phyloP scores from a whole-genome alignment of 345 rosid species.

The Euclidium syriacum region DNA sequence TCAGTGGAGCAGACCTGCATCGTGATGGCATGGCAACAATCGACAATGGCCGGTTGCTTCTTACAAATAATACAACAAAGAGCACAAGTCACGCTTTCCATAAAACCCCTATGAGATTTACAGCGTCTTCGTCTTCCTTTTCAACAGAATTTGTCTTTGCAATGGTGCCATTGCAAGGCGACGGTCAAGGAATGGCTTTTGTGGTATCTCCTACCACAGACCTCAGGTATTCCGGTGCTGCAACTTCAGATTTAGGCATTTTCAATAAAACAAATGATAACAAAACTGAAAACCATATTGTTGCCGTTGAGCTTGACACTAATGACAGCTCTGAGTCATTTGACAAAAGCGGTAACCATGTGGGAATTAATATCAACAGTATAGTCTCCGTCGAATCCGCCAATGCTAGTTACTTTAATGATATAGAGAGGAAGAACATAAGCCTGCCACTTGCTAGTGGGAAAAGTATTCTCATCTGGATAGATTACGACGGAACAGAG shows the following conservation, averaged over 20 bases:
- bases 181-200: conserved; percentile 45
- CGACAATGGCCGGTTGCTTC: conserved; percentile 23
- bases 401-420: conserved; percentile 31
- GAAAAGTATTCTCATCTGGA: conserved; percentile 35
- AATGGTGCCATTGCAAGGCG: conserved; percentile 13
- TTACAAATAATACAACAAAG: conserved; percentile 33
- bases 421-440: background rate
- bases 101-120: conserved; percentile 18
- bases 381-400: conserved; percentile 20
- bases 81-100: conserved; percentile 40
- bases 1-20: background rate
- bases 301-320: conserved; percentile 57
- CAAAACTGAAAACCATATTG: conserved; percentile 33
- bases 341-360: conserved; percentile 44
- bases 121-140: conserved; percentile 14
- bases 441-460: conserved; percentile 38
- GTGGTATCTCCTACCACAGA: conserved; percentile 25
- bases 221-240: background rate
- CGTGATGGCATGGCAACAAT: conserved; percentile 26
- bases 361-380: conserved; percentile 53
- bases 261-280: conserved; percentile 30
- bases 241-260: conserved; percentile 34
- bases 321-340: conserved; percentile 16
- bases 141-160: conserved; percentile 41
- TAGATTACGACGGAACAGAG: conserved; percentile 39